phyloP scores from a whole-genome alignment of 2,329 filamentous ascomycete species.

The Massarina eburnea region DNA sequence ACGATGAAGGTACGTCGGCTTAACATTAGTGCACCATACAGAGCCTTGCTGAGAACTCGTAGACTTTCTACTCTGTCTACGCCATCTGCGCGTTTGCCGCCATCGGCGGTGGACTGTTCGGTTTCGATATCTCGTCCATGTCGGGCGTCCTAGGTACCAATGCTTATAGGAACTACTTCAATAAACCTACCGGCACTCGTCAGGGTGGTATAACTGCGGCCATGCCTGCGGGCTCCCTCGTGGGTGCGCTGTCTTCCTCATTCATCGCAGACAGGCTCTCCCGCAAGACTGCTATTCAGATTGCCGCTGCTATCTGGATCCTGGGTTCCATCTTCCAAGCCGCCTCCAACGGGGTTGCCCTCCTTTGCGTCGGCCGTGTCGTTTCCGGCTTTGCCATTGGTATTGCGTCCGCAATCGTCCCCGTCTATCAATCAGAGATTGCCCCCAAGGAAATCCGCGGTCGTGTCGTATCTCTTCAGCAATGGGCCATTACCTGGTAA shows the following conservation, averaged over 20 bases:
- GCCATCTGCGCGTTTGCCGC: slow-evolving; percentile 64
- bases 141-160: slow-evolving; percentile 42
- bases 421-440: slow-evolving; percentile 92
- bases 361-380: slow-evolving; percentile 61
- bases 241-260: slow-evolving; percentile 49
- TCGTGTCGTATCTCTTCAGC: slow-evolving; percentile 65
- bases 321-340: slow-evolving; percentile 47
- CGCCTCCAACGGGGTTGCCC: slow-evolving; percentile 41
- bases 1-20: slow-evolving; percentile 33
- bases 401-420: slow-evolving; percentile 87
- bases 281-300: slow-evolving; percentile 47
- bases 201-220: slow-evolving; percentile 48
- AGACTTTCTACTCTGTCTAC: slow-evolving; percentile 55
- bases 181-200: slow-evolving; percentile 26
- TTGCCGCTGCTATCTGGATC: slow-evolving; percentile 50
- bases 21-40: slow-evolving; percentile 1
- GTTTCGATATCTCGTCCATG: slow-evolving; percentile 46
- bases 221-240: slow-evolving; percentile 54
- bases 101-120: slow-evolving; percentile 51
- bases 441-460: slow-evolving; percentile 51
- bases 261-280: slow-evolving; percentile 51
- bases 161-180: slow-evolving; percentile 43
- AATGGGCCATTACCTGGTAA: slow-evolving; percentile 70
- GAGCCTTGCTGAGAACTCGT: background rate
- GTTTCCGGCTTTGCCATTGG: slow-evolving; percentile 85